Evolutionary conservation across 2,329 filamentous ascomycete species (phyloP).

Genomic region (Penicillium sp.): DNA sequence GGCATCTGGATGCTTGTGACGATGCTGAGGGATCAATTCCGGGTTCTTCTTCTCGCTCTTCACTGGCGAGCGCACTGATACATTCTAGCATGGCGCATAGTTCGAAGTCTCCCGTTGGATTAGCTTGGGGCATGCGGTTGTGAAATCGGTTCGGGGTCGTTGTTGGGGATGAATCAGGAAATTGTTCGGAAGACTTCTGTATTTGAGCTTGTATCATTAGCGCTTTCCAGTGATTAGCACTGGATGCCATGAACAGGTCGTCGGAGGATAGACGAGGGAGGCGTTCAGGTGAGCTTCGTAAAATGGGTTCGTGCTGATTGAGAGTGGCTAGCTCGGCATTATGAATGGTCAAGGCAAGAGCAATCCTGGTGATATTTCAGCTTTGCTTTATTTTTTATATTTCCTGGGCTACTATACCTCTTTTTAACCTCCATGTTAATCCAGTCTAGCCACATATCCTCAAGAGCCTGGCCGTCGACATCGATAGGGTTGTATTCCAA

Average conservation of each 20-base stretch:
- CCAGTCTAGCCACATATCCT: constrained; percentile 9
- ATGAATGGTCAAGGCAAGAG: constrained; percentile 9
- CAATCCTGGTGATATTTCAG: not conserved
- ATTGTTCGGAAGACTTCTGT: not conserved
- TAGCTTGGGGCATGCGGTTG: not conserved
- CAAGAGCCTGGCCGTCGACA: not conserved
- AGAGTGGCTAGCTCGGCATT: constrained; percentile 10
- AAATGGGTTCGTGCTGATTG: constrained; percentile 10
- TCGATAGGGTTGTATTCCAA: not conserved
- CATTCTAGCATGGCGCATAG: constrained; percentile 8
- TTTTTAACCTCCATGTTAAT: constrained; percentile 9
- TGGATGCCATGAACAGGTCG: constrained; percentile 10
- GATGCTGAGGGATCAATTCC: not conserved
- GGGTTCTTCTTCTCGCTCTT: not conserved
- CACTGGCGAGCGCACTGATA: constrained; percentile 6
- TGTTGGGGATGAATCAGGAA: not conserved
- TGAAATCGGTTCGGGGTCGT: not conserved
- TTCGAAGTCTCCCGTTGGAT: not conserved
- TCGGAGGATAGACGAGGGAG: constrained; percentile 9
- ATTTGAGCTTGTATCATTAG: constrained; percentile 2
- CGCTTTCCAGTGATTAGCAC: constrained; percentile 5
- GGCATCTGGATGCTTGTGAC: not conserved
- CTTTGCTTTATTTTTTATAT: not conserved
- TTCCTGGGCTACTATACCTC: not conserved
- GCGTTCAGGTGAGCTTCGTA: constrained; percentile 7